A percentile compares a stretch with the other conserved stretches of the same genome.
phyloP scores from a whole-genome alignment of 306 rosid species.

The Rosa chinensis region DNA sequence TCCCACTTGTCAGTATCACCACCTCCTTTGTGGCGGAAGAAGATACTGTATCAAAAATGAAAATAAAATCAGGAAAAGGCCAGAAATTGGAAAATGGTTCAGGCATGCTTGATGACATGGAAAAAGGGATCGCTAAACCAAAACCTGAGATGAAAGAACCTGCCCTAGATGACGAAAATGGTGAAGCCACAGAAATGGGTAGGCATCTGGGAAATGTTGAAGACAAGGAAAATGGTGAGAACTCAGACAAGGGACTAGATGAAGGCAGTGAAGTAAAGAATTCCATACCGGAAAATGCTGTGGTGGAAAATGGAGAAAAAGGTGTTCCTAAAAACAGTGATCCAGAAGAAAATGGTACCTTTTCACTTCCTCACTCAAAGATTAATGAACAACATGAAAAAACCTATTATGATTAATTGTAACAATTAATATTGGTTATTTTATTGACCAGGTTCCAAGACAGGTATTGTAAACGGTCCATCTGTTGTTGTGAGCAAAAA shows the following conservation, averaged over 20 bases:
- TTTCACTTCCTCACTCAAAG: not conserved
- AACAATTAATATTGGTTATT: not conserved
- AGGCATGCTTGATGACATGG: slow-evolving; percentile 45
- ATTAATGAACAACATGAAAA: not conserved
- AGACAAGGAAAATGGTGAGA: slow-evolving; percentile 25
- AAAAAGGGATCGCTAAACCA: slow-evolving; percentile 42
- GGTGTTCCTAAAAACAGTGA: slow-evolving; percentile 1
- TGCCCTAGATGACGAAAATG: not conserved
- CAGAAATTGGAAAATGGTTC: slow-evolving; percentile 7
- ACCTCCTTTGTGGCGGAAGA: slow-evolving; percentile 98
- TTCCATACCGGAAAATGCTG: not conserved
- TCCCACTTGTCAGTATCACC: slow-evolving; percentile 91
- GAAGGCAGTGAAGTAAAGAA: not conserved
- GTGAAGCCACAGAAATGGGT: slow-evolving; percentile 27
- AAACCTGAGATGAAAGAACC: slow-evolving; percentile 18
- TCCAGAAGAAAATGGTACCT: slow-evolving; percentile 36
- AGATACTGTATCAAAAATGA: slow-evolving; percentile 53
- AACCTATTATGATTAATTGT: not conserved
- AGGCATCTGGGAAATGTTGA: not conserved
- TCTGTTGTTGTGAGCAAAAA: slow-evolving; percentile 20
- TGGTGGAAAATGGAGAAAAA: slow-evolving; percentile 1
- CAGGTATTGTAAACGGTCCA: slow-evolving; percentile 24
- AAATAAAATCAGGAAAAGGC: slow-evolving; percentile 33
- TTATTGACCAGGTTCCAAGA: slow-evolving; percentile 38
- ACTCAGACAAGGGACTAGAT: not conserved